Conservation (phyloP, 208 protist species). For the Vickermania spadyakhi region DNA sequence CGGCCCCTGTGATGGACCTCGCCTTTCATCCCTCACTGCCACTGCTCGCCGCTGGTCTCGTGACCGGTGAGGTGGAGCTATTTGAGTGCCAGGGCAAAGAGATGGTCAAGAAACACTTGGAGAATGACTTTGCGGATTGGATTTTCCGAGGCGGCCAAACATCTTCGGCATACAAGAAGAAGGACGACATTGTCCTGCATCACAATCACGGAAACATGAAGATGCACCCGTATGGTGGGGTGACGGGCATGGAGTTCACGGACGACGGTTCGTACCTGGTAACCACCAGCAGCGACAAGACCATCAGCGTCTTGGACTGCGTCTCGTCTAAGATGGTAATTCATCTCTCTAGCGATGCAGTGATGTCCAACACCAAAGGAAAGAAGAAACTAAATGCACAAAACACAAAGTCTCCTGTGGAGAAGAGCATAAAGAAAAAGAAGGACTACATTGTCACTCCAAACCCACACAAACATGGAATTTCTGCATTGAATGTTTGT, state of each 20-base stretch:
- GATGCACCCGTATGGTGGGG: conserved; percentile 67
- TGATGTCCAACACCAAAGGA: conserved; percentile 5
- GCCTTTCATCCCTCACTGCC: conserved; percentile 68
- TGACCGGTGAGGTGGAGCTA: conserved; percentile 76
- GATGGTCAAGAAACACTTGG: conserved; percentile 43
- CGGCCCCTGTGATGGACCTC: conserved; percentile 58
- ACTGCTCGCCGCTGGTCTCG: conserved; percentile 62
- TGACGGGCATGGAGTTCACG: conserved; percentile 83
- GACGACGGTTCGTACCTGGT: conserved; percentile 80
- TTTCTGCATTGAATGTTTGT: conserved; percentile 79
- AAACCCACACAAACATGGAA: conserved; percentile 85
- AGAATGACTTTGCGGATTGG: conserved; percentile 64
- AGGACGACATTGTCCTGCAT: conserved; percentile 28
- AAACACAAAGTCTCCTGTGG: conserved; percentile 9
- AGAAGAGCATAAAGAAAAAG: conserved; percentile 6
- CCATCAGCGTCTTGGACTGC: conserved; percentile 79
- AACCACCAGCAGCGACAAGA: conserved; percentile 69
- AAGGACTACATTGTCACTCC: conserved; percentile 4
- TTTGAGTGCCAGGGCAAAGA: conserved; percentile 60
- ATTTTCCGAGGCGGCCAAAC: conserved; percentile 32
- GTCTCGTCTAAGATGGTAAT: conserved; percentile 53
- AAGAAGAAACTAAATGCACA: conserved; percentile 16
- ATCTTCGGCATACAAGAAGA: conserved; percentile 26
- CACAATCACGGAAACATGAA: conserved; percentile 61
- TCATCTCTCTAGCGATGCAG: conserved; percentile 39